phyloP scores from a whole-genome alignment of 2,329 filamentous ascomycete genomes.

The Fusarium pseudocircinatum region DNA sequence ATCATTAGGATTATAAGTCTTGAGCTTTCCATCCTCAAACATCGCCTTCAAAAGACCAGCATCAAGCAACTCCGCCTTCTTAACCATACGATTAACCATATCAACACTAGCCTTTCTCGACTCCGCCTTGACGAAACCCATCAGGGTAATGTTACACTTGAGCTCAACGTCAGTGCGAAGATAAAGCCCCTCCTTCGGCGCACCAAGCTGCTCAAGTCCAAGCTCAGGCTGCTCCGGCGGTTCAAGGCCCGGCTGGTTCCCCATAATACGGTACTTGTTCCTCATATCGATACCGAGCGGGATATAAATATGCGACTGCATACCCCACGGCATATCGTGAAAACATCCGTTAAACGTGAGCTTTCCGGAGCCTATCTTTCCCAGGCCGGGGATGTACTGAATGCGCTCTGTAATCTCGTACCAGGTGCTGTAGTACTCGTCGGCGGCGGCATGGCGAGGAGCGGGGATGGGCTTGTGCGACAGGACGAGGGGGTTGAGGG shows the following conservation, averaged over 20 bases:
- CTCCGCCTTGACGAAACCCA: constrained; percentile 73
- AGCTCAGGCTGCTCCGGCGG: constrained; percentile 69
- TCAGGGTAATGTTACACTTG: constrained; percentile 72
- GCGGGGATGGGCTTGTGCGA: constrained; percentile 71
- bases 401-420: constrained; percentile 78
- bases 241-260: constrained; percentile 74
- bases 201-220: constrained; percentile 66
- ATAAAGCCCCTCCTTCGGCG: constrained; percentile 72
- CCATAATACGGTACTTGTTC: constrained; percentile 73
- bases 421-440: constrained; percentile 79
- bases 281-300: constrained; percentile 73
- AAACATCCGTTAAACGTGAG: constrained; percentile 78
- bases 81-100: constrained; percentile 74
- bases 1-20: constrained; percentile 66
- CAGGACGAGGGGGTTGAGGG: constrained; percentile 74
- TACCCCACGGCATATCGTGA: constrained; percentile 76
- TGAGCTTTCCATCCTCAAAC: constrained; percentile 71
- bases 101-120: constrained; percentile 72
- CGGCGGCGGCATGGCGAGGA: constrained; percentile 72
- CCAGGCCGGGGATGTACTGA: constrained; percentile 73
- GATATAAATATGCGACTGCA: constrained; percentile 77
- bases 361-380: constrained; percentile 70
- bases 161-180: constrained; percentile 77
- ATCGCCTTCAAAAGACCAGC: constrained; percentile 72
- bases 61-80: constrained; percentile 76